These are phyloP conservation scores for Mycena indigotica DNA, from an alignment of 768 basidiomycete species.

Conservation along the genomic window DNA sequence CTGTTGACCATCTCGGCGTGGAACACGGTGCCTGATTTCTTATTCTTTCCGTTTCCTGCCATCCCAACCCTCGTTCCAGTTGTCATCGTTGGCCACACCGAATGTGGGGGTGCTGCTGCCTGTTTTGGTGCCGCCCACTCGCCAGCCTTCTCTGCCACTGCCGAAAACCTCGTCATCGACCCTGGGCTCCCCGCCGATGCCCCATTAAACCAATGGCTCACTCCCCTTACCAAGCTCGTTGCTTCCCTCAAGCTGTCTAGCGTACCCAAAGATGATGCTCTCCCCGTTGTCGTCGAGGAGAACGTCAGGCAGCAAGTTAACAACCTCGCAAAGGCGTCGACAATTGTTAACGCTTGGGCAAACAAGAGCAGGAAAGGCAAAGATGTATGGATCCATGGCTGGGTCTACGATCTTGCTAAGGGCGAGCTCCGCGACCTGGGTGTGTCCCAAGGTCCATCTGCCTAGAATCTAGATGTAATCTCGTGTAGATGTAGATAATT, in stretches of 20 bases:
- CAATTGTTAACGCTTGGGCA: conserved; percentile 52
- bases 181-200: conserved; percentile 39
- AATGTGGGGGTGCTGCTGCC: conserved; percentile 76
- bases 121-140: conserved; percentile 49
- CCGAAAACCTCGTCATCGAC: conserved; percentile 35
- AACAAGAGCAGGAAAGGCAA: conserved; percentile 44
- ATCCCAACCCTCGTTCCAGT: conserved; percentile 53
- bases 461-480: conserved; percentile 5
- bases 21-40: conserved; percentile 67
- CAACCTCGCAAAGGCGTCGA: conserved; percentile 48
- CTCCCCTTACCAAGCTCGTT: conserved; percentile 62
- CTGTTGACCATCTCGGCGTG: conserved; percentile 68
- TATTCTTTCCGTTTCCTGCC: conserved; percentile 20
- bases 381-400: conserved; percentile 65
- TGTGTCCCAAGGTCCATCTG: conserved; percentile 44
- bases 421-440: conserved; percentile 62
- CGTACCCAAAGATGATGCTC: conserved; percentile 37
- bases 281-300: conserved; percentile 55
- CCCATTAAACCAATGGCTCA: conserved; percentile 71
- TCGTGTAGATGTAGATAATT: too few species aligned
- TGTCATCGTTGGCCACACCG: conserved; percentile 79
- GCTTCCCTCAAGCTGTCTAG: conserved; percentile 46
- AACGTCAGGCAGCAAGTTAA: conserved; percentile 61
- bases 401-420: conserved; percentile 66
- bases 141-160: conserved; percentile 31